Conservation (phyloP, 1,284 basidiomycete species). For the Hymenochaete sp. region DNA sequence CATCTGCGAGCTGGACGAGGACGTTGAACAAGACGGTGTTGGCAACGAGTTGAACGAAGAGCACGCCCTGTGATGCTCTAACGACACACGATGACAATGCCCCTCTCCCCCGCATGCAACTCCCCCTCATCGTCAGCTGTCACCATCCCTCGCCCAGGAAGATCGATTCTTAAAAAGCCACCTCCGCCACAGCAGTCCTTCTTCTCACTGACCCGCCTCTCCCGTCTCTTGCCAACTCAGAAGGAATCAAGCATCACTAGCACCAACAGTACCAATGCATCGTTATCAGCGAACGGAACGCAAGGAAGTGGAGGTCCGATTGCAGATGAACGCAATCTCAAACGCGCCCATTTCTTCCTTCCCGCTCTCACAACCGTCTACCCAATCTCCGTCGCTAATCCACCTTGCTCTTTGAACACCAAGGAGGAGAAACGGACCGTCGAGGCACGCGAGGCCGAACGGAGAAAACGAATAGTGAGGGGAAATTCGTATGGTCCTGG, state of each 20-base stretch:
- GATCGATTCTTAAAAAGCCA: slow-evolving; percentile 72
- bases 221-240: slow-evolving; percentile 52
- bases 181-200: slow-evolving; percentile 59
- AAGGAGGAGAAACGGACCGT: slow-evolving; percentile 66
- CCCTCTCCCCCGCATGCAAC: slow-evolving; percentile 28
- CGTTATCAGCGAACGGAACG: neutral
- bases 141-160: slow-evolving; percentile 64
- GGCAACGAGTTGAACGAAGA: too few relatives aligned
- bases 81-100: too few relatives aligned
- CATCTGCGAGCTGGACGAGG: too few relatives aligned
- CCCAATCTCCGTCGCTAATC: slow-evolving; percentile 72
- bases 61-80: too few relatives aligned
- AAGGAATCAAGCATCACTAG: slow-evolving; percentile 17
- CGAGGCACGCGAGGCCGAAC: slow-evolving; percentile 58
- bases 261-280: neutral
- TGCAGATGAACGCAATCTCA: slow-evolving; percentile 40
- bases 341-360: slow-evolving; percentile 78
- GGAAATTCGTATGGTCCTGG: slow-evolving; percentile 36
- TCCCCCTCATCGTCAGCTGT: slow-evolving; percentile 71
- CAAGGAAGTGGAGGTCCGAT: neutral
- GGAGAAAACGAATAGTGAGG: slow-evolving; percentile 52
- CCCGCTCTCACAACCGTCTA: slow-evolving; percentile 78
- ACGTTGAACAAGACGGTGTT: too few relatives aligned
- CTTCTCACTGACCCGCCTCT: slow-evolving; percentile 55
- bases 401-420: slow-evolving; percentile 66